Percentiles rank a stretch among this genome's conserved stretches.
Conservation (phyloP, 2,329 filamentous ascomycete genomes). For the Trichophyton simii region DNA sequence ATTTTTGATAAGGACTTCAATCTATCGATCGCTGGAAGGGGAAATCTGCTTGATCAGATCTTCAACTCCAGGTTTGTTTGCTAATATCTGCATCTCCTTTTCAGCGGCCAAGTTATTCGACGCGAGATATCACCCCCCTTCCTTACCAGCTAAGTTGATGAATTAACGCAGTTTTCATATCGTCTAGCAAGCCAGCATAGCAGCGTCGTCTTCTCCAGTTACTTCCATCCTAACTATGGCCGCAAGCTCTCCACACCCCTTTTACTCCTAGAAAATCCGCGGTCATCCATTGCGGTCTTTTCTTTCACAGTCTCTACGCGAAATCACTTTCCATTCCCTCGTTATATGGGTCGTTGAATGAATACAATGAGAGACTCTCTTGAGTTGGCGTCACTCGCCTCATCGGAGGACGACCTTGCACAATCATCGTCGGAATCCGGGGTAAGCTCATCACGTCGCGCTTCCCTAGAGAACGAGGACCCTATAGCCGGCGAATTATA, state of each 20-base stretch:
- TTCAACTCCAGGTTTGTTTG: not conserved
- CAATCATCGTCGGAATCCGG: slow-evolving; percentile 67
- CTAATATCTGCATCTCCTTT: not conserved
- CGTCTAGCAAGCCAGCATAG: not conserved
- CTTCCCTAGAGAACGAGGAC: slow-evolving; percentile 80
- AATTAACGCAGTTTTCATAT: not conserved
- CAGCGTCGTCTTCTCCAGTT: not conserved
- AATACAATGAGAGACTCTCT: slow-evolving; percentile 62
- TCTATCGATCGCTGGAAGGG: not conserved
- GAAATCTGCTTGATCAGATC: not conserved
- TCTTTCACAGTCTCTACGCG: not conserved
- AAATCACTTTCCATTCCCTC: not conserved
- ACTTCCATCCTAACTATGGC: not conserved
- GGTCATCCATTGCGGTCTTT: not conserved
- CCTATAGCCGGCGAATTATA: slow-evolving; percentile 45
- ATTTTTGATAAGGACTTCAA: not conserved
- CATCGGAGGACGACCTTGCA: slow-evolving; percentile 52
- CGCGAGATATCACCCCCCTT: not conserved
- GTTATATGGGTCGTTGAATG: not conserved
- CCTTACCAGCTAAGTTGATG: not conserved
- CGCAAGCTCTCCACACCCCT: not conserved
- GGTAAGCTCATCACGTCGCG: slow-evolving; percentile 77
- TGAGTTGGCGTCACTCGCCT: slow-evolving; percentile 89
- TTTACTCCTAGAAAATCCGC: not conserved
- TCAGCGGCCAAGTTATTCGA: not conserved